Conservation (phyloP, 2,329 filamentous ascomycete species). For the Aspergillus persii region DNA sequence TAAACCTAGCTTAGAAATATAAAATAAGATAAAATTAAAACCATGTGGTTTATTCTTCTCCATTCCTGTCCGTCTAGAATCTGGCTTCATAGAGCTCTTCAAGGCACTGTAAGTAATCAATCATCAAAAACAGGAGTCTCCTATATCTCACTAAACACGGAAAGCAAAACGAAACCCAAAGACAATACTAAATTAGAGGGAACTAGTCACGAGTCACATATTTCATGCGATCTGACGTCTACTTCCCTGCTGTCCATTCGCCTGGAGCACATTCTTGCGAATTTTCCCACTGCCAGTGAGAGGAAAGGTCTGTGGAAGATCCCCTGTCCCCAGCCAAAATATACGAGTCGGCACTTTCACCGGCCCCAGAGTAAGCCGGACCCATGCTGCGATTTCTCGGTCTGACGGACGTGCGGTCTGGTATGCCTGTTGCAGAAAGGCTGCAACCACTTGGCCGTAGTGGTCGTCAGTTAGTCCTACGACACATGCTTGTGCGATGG, state of each 20-base stretch:
- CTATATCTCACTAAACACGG: too few relatives aligned
- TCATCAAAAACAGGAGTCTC: too few relatives aligned
- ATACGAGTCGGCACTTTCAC: conserved; percentile 67
- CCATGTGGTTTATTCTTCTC: too few relatives aligned
- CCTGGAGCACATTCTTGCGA: conserved; percentile 56
- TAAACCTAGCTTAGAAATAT: too few relatives aligned
- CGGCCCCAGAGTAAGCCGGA: conserved; percentile 55
- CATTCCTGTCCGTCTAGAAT: too few relatives aligned
- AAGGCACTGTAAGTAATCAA: too few relatives aligned
- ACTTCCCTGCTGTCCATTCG: conserved; percentile 35
- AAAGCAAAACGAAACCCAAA: too few relatives aligned
- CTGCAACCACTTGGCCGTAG: conserved; percentile 26
- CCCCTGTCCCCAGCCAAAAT: conserved; percentile 67
- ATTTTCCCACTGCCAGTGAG: conserved; percentile 68
- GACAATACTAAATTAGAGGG: too few relatives aligned
- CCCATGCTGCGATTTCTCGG: conserved; percentile 58
- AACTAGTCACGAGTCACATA: too few relatives aligned
- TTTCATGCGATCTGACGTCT: too few relatives aligned
- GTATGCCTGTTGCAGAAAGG: conserved; percentile 48
- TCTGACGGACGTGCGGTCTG: conserved; percentile 33
- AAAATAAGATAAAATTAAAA: too few relatives aligned
- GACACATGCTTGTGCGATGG: conserved; percentile 60
- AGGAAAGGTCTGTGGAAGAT: conserved; percentile 52
- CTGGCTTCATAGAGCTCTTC: too few relatives aligned
- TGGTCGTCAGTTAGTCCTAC: conserved; percentile 59